Base-by-base conservation (phyloP, 441 rosid genomes). In the Isatis lusitanica region DNA sequence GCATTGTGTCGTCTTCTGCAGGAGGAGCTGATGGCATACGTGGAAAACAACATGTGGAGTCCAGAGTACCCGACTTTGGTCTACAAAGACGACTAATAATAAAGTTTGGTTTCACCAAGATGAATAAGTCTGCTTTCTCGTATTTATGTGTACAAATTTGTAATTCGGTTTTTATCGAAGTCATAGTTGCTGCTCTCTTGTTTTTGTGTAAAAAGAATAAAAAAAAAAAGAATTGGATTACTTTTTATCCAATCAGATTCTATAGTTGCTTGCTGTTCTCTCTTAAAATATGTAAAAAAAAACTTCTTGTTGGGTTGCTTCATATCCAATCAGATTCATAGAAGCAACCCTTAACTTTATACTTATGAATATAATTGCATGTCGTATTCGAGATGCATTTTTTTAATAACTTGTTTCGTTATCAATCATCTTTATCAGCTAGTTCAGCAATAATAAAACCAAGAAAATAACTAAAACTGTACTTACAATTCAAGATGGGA, bases 1-100 rank as follows among this genome's bases (percentile, higher is more conserved):
- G 3, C 28, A 2, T 26, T 26, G 28, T 35, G 9, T 7, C 9
- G 63, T 55, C 12, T 50, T 78, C 3, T 50, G 77, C 88, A 90
- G 98, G 94, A 87, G 84, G 91, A 85, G 76, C 83, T 94, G 15
- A 62, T 77, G 43, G 81, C 83, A 31, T 90, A 71, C 67, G 97
- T 92, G 81, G 74, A 83, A 78, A 85, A 81, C 68, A 92, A 83
- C 87, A 92, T 94, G 98, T 94, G 98, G 98, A 83, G 74, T 78
- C 98, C 98, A 10, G 90, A 86, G 56, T 94, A 90, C 68, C 94
- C 98, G 36, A 88, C 88, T 16, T 50, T 94, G 78, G 98, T 94
- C 38, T 94, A 78, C 81, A 89, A 63, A 79, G 74, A 82, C 39
- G 88, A 83, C 58, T 90, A 75, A 77, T 21, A 21, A 26, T 26